Base-by-base conservation (phyloP, 1,284 basidiomycete species). In the Irpex lacteus region DNA sequence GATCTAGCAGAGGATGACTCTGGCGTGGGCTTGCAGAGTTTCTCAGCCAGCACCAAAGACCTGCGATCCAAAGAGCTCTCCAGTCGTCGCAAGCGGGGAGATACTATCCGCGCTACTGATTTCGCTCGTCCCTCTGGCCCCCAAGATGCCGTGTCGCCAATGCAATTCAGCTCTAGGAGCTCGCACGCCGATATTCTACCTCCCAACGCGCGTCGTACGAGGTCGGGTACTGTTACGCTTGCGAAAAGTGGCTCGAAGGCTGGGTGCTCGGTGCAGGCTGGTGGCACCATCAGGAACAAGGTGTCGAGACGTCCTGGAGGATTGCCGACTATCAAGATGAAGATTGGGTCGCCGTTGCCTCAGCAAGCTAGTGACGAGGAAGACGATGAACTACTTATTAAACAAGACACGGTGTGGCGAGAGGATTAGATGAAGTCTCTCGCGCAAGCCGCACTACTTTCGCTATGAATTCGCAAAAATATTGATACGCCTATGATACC, bases 81-180 rank as follows among this genome's bases (percentile, higher is more conserved):
- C 54, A 65, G 66, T 26, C 72, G 75, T 13, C 75, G 81, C 59
- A 78, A 80, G 67, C 77, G 82, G 37, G 78, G 80, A 19, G 80
- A 80, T 60, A 83, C 82, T 9, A 81, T 83, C 57, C 78, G 80
- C 34, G 81, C 81, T 9, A 81, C 81, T 2, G 82, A 83, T 68
- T 81, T 76, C 59, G 53, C 67, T 15, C 67, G 65, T 7, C 68
- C 68, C 15, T 63, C 71, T 15, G 56, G 66, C 61, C 37, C 65
- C 66, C 40, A 59, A 60, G 57, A 60, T 55, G 37, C 60, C 60
- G 53, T 44, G 36, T 59, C 60, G 55, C 36, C 52, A 8, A 37
- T 44, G 11, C 44, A 60, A n/a, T 32, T 38, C 50, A 21, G 37
- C 11, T 32, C 8, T 19, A 21, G 50, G 60, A 47, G 61, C 21